phyloP scores from a whole-genome alignment of 768 basidiomycete species.

The Lactifluus subvellereus region DNA sequence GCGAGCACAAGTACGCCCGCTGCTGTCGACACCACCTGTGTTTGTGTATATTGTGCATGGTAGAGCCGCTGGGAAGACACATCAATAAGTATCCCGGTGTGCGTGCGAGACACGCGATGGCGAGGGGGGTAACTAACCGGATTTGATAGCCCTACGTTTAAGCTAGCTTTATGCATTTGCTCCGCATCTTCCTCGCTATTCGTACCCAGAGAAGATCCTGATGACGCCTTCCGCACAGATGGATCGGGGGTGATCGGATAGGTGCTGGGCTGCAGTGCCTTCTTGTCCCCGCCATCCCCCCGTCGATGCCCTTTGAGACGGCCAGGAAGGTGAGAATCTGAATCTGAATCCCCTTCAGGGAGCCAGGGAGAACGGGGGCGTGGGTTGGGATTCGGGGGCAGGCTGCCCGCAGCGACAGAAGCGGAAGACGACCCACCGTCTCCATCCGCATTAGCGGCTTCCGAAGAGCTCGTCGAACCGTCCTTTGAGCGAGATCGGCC shows the following conservation, averaged over 20 bases:
- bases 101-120: too few species aligned
- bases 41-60: constrained; percentile 13
- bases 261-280: background rate
- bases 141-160: constrained; percentile 7
- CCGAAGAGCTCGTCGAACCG: constrained; percentile 23
- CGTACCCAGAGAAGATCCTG: constrained; percentile 20
- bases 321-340: constrained; percentile 20
- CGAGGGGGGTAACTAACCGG: background rate
- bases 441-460: constrained; percentile 19
- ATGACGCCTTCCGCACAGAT: constrained; percentile 23
- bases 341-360: constrained; percentile 23
- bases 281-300: constrained; percentile 17
- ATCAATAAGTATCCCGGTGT: background rate
- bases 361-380: constrained; percentile 24
- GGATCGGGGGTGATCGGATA: constrained; percentile 25
- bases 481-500: constrained; percentile 23
- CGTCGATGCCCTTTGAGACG: constrained; percentile 14
- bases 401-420: constrained; percentile 22
- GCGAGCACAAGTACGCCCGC: constrained; percentile 24
- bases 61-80: background rate
- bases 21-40: constrained; percentile 21
- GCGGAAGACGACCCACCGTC: constrained; percentile 24
- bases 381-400: constrained; percentile 19
- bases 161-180: constrained; percentile 4
- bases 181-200: constrained; percentile 21